Base-by-base conservation (phyloP, 1,139 yeast species). In the Nakaseomyces nivariensis region DNA sequence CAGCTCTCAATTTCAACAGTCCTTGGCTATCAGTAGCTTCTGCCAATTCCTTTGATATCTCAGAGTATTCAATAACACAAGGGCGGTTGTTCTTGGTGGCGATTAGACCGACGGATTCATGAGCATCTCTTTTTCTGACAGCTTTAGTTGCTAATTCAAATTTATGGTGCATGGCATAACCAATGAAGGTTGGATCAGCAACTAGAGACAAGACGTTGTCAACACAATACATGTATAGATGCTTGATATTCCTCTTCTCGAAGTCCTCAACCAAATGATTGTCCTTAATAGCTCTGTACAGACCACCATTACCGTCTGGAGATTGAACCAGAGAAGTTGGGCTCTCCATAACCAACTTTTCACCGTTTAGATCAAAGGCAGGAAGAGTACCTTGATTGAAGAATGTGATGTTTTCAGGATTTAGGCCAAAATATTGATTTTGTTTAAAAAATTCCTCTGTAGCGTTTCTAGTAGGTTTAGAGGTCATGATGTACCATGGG, bases 231-330 rank as follows among this genome's bases (percentile, higher is more conserved):
- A 90, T 86, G 70, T 94, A 97, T 54, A 94, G 75, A 66, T 92
- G 98, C 67, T 87, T 80, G 56, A 92, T 80, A 7, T 88, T 89
- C 51, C 81, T 81, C n/a, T 60, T 55, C 29, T 70, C 63, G 64
- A 92, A 78, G 64, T 90, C 96, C 8, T 77, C 77, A 47, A 92
- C 64, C 26, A 90, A 73, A 1, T 80, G 78, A 56, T 83, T 78
- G 40, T 77, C 76, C 58, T 72, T 71, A 43, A 94, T 75, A 2
- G 97, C 97, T 62, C 81, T 83, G 72, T 94, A 94, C 51, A 94
- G 73, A 1, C 99, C 99, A 51, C 99, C 99, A 66, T 94, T 94
- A 2, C 99, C 99, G 67, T 94, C 97, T 2, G 99, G 98, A 10
- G 97, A 87, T 60, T 86, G 86, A 37, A 90, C 82, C 45, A 87